These are phyloP conservation scores for Zygotorulaspora danielsina DNA, from an alignment of 805 yeast species.

Conservation along the genomic window DNA sequence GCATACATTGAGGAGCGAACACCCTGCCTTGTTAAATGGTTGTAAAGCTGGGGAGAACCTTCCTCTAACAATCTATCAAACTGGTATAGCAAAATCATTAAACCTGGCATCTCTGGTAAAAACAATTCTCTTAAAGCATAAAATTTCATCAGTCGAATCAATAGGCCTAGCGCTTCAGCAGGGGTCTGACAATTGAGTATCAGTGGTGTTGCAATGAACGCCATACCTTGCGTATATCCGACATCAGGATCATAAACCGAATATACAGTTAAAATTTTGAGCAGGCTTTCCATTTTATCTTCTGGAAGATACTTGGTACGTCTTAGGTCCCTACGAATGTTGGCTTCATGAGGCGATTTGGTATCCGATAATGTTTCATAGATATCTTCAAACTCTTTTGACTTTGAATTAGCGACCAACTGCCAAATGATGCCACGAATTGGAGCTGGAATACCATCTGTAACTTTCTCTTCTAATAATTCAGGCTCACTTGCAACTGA, in stretches of 20 bases:
- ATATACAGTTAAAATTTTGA: slow-evolving; percentile 75
- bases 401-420: slow-evolving; percentile 73
- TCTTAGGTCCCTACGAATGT: slow-evolving; percentile 74
- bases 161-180: slow-evolving; percentile 76
- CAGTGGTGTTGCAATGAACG: slow-evolving; percentile 82
- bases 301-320: slow-evolving; percentile 77
- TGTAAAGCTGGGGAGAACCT: slow-evolving; percentile 61
- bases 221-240: slow-evolving; percentile 98
- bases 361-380: slow-evolving; percentile 44
- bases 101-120: slow-evolving; percentile 89
- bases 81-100: slow-evolving; percentile 79
- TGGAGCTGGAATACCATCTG: slow-evolving; percentile 77
- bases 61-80: slow-evolving; percentile 86
- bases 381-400: slow-evolving; percentile 40
- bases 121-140: slow-evolving; percentile 77
- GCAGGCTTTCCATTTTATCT: slow-evolving; percentile 60
- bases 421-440: slow-evolving; percentile 93
- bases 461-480: slow-evolving; percentile 55
- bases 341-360: slow-evolving; percentile 63
- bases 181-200: slow-evolving; percentile 65
- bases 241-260: slow-evolving; percentile 85
- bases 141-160: slow-evolving; percentile 77
- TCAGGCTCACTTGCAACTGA: slow-evolving; percentile 58
- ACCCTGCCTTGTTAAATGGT: slow-evolving; percentile 81
- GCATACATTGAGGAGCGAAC: slow-evolving; percentile 93